phyloP scores from a whole-genome alignment of 108 stramenopile species.

The Fragilaria radians region DNA sequence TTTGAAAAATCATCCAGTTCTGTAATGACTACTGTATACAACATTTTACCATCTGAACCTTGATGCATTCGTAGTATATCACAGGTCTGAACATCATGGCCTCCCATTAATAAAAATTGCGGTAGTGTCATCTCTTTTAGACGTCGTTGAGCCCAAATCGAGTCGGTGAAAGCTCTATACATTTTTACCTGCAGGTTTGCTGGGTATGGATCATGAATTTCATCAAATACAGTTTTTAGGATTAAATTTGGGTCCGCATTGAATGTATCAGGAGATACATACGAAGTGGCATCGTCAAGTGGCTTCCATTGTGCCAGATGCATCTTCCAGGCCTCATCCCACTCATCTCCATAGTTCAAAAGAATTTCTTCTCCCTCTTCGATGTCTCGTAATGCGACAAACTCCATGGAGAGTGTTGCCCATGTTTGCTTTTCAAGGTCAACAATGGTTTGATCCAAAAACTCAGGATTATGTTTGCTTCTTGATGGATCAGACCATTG shows the following conservation, averaged over 20 bases:
- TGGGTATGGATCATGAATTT: constrained; percentile 35
- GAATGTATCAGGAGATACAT: constrained; percentile 40
- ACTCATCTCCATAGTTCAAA: constrained; percentile 53
- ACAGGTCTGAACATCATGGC: neutral
- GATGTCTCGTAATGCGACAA: constrained; percentile 52
- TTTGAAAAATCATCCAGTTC: neutral
- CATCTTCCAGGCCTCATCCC: constrained; percentile 52
- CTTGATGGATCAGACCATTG: constrained; percentile 18
- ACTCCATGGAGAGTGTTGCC: constrained; percentile 29
- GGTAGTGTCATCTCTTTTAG: neutral
- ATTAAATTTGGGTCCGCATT: constrained; percentile 14
- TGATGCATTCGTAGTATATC: constrained; percentile 9
- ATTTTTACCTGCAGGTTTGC: neutral
- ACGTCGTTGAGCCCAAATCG: neutral
- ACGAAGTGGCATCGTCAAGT: constrained; percentile 10
- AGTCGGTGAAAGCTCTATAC: neutral
- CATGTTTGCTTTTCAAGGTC: constrained; percentile 3
- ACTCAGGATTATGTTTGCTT: constrained; percentile 21
- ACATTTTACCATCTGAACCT: neutral
- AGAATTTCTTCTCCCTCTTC: constrained; percentile 49
- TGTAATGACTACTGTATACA: constrained; percentile 11
- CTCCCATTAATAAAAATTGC: neutral
- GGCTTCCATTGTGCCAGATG: constrained; percentile 27
- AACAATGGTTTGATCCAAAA: constrained; percentile 11
- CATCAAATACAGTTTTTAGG: constrained; percentile 38